Base-by-base conservation (phyloP, 2,329 filamentous ascomycete genomes). In the Claviceps quebecensis region DNA sequence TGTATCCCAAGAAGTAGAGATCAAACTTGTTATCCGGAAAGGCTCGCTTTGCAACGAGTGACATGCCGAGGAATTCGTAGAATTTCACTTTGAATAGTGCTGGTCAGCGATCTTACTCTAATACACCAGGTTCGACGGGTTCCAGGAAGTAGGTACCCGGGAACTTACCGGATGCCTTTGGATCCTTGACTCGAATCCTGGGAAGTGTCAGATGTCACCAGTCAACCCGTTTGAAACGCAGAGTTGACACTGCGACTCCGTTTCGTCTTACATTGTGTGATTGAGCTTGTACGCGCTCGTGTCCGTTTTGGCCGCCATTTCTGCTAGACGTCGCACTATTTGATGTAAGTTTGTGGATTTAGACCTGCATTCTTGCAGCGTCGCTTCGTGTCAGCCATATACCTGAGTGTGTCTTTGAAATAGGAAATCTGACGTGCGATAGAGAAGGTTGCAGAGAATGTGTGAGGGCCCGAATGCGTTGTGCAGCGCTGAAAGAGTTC, bases 131-230 rank as follows among this genome's bases (percentile, higher is more conserved):
- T 41, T 5, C 19, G 19, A 13, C 11, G 4, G 8, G 16, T 9
- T 16, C 5, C 8, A 6, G 11, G 16, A 19, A 7, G 17, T n/a
- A 36, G 36, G 2, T 26, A 17, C 16, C 16, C 4, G n/a, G 7
- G 13, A 11, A 63, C 70, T 47, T 72, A 85, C 84, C 70, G 40
- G 84, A 88, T 64, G 76, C 80, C 70, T 90, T 84, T 11, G 91
- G 91, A 71, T 98, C 89, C 70, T 97, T 97, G 64, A 97, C 86
- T 67, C 91, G 85, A 65, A 95, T 75, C 87, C 87, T 93, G 56
- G 5, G 29, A 49, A 29, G 9, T 44, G 34, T 19, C n/a, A 19
- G n/a, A 50, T 52, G 14, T 40, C 13, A 43, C 6, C 49, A 57
- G 36, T 11, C 29, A 34, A 61, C 50, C n/a, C 54, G n/a, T n/a